phyloP scores from a whole-genome alignment of 2,329 filamentous ascomycete genomes.

The Kalaharituber pfeilii region DNA sequence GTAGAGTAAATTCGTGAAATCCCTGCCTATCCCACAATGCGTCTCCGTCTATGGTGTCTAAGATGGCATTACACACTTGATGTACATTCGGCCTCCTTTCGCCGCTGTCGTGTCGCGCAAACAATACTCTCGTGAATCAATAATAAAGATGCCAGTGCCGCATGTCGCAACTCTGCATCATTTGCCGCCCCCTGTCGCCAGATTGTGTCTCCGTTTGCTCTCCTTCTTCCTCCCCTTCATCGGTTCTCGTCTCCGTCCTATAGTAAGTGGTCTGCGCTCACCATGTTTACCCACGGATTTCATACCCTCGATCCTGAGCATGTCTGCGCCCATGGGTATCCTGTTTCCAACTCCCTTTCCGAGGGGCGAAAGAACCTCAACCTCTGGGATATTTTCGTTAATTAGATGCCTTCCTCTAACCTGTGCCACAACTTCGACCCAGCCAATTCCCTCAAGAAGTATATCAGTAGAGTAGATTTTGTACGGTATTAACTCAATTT shows the following conservation, averaged over 20 bases:
- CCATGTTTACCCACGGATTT: slow-evolving; percentile 39
- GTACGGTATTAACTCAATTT: slow-evolving; percentile 57
- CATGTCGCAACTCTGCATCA: too few species aligned
- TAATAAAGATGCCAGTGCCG: too few species aligned
- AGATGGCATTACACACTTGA: too few species aligned
- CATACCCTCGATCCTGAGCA: slow-evolving; percentile 42
- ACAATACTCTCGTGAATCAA: too few species aligned
- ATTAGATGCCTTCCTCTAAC: slow-evolving; percentile 43
- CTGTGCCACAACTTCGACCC: slow-evolving; percentile 77
- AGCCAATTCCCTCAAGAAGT: slow-evolving; percentile 79
- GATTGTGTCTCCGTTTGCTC: not conserved
- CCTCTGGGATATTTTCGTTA: slow-evolving; percentile 35
- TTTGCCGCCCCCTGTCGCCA: not conserved
- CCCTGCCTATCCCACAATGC: too few species aligned
- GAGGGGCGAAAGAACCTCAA: slow-evolving; percentile 73
- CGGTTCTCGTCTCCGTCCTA: slow-evolving; percentile 44
- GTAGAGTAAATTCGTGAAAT: too few species aligned
- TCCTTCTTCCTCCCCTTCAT: slow-evolving; percentile 30
- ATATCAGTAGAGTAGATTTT: slow-evolving; percentile 66
- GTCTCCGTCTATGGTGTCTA: too few species aligned
- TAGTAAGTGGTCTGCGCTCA: slow-evolving; percentile 47
- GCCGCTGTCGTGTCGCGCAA: too few species aligned
- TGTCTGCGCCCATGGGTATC: slow-evolving; percentile 44
- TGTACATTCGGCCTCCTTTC: too few species aligned
- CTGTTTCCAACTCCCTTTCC: slow-evolving; percentile 60